Percentiles rank a stretch among this genome's conserved stretches.
phyloP scores from a whole-genome alignment of 2,329 filamentous ascomycete species.

The Lasiodiplodia gonubiensis region DNA sequence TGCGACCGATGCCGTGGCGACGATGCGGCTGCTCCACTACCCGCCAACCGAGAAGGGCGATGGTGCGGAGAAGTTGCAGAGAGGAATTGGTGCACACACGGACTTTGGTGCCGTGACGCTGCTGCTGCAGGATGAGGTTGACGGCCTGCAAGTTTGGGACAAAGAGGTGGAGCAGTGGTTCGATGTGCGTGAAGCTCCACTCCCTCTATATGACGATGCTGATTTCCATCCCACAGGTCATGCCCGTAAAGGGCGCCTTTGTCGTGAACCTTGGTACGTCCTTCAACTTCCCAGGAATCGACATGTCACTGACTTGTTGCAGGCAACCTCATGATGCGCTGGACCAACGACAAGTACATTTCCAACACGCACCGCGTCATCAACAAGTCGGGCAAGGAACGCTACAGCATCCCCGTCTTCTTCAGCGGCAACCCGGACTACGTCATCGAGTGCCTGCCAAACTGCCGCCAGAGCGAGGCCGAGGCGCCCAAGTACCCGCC shows the following conservation, averaged over 20 bases:
- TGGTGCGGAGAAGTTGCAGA: slow-evolving; percentile 43
- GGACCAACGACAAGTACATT: slow-evolving; percentile 51
- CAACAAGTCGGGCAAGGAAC: slow-evolving; percentile 46
- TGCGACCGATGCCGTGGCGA: slow-evolving; percentile 46
- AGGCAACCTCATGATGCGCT: slow-evolving; percentile 50
- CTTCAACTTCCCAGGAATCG: neutral
- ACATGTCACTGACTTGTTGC: slow-evolving; percentile 38
- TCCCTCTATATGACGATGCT: neutral
- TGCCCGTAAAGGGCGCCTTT: slow-evolving; percentile 35
- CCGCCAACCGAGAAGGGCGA: slow-evolving; percentile 46
- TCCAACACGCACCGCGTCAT: slow-evolving; percentile 52
- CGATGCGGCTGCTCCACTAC: slow-evolving; percentile 52
- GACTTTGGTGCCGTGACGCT: slow-evolving; percentile 52
- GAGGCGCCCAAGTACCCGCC: slow-evolving; percentile 49
- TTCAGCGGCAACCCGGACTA: slow-evolving; percentile 54
- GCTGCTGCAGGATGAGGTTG: slow-evolving; percentile 50
- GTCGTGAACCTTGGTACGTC: slow-evolving; percentile 44
- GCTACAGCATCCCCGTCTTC: slow-evolving; percentile 52
- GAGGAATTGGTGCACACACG: slow-evolving; percentile 52
- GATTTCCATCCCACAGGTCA: slow-evolving; percentile 7
- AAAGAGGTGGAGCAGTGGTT: slow-evolving; percentile 38
- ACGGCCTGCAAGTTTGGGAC: slow-evolving; percentile 46
- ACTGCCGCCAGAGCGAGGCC: slow-evolving; percentile 44
- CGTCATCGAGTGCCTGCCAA: slow-evolving; percentile 50
- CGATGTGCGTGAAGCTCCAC: slow-evolving; percentile 15